Base-by-base conservation (phyloP, 441 rosid species). In the Aleurites moluccanus region DNA sequence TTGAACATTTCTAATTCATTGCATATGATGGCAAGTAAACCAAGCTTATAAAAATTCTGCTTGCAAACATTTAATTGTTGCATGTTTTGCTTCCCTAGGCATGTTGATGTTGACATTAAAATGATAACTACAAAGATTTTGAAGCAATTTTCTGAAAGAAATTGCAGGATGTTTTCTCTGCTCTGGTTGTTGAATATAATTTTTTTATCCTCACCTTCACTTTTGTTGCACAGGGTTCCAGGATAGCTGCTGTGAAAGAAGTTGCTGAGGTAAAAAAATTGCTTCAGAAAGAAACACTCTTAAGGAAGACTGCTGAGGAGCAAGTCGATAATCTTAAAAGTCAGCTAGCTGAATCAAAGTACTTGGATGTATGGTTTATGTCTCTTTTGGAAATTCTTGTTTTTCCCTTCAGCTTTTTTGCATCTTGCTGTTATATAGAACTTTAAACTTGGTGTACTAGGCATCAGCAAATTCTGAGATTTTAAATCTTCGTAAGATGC, bases 401-500 rank as follows among this genome's bases (percentile, higher is more conserved):
- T 50, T 72, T 47, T 60, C 55, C 6, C 40, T 6, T 38, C 55
- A 56, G 64, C 52, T n/a, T n/a, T n/a, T 70, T 45, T 64, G 28
- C 44, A 60, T 64, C 47, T 75, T 67, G 14, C 67, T 64, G 28
- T 75, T 65, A 62, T 64, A 53, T 77, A 42, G 75, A 75, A 60
- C 64, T 64, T 30, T 27, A 38, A 65, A 25, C 40, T 73, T 65
- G 38, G 68, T 81, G 65, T 73, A 2, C 56, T 80, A 97, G 99
- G 91, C 81, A 60, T 86, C 85, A 16, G 89, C 84, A 77, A 94
- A 83, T 75, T 81, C 95, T 73, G 99, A 94, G 87, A 88, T 86
- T 64, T 77, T 89, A 84, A 90, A 88, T 86, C 97, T 93, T 78
- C 91, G 67, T 52, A 91, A 91, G 87, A 87, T 88, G 90, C 86